Percentiles rank a stretch among this genome's conserved stretches.
Conservation (phyloP, 768 basidiomycete genomes). For the Neoboletus subvelutipes region DNA sequence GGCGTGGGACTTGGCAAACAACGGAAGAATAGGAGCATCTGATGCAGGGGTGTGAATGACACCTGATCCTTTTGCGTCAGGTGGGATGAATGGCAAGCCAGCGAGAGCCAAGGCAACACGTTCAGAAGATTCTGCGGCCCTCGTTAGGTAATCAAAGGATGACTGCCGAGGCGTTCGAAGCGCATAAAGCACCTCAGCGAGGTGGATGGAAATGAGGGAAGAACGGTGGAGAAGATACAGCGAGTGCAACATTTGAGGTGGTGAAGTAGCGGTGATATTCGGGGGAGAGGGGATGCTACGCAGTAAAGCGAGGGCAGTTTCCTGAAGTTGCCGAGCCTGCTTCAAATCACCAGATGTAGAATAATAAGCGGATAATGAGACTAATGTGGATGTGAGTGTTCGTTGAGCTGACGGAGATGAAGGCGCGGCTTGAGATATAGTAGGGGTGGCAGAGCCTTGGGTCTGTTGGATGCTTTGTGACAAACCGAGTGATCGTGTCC, state of each 20-base stretch:
- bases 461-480: conserved; percentile 33
- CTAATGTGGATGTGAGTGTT: conserved; percentile 55
- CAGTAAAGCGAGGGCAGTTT: conserved; percentile 53
- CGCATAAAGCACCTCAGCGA: conserved; percentile 69
- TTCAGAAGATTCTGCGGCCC: conserved; percentile 68
- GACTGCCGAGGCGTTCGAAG: conserved; percentile 38
- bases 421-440: conserved; percentile 42
- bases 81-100: conserved; percentile 37
- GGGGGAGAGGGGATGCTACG: conserved; percentile 51
- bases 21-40: conserved; percentile 40
- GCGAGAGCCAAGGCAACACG: conserved; percentile 56
- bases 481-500: conserved; percentile 57
- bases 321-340: conserved; percentile 57
- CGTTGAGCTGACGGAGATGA: conserved; percentile 64
- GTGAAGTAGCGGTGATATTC: conserved; percentile 43
- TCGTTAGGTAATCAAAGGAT: conserved; percentile 55
- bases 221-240: conserved; percentile 71
- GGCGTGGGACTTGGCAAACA: conserved; percentile 46
- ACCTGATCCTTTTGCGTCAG: conserved; percentile 35
- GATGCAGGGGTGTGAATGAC: conserved; percentile 39
- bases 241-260: conserved; percentile 61
- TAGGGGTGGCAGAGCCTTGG: conserved; percentile 19
- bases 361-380: conserved; percentile 72
- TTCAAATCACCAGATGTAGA: conserved; percentile 55
- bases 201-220: conserved; percentile 69